Conservation (phyloP, 441 rosid species). For the Pelargonium myrrhifolium region DNA sequence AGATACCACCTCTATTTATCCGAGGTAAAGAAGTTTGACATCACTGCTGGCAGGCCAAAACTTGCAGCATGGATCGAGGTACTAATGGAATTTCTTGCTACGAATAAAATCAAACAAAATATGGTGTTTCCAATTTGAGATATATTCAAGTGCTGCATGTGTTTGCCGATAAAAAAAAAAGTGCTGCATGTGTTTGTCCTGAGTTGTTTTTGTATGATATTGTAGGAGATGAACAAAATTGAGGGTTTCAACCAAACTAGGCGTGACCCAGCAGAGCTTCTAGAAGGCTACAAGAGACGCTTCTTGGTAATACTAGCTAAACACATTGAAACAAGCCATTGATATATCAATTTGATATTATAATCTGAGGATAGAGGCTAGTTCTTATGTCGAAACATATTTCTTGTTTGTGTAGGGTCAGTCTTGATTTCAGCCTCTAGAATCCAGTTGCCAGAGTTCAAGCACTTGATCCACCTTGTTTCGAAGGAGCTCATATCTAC, state of each 20-base stretch:
- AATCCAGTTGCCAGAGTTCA: background rate
- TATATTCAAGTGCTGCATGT: background rate
- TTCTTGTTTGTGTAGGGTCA: slow-evolving; percentile 23
- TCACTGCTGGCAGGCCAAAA: slow-evolving; percentile 57
- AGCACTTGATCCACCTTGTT: background rate
- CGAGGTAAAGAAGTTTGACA: slow-evolving; percentile 46
- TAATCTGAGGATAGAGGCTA: background rate
- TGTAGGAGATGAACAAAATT: slow-evolving; percentile 56
- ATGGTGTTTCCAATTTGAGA: background rate
- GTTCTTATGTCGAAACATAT: background rate
- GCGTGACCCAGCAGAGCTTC: slow-evolving; percentile 45
- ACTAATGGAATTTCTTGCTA: background rate
- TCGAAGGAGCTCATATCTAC: background rate
- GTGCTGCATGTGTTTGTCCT: too few species aligned
- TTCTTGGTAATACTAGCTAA: slow-evolving; percentile 25
- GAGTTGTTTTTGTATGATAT: slow-evolving; percentile 5
- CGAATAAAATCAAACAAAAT: background rate
- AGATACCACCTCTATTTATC: slow-evolving; percentile 41
- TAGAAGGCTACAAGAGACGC: slow-evolving; percentile 56
- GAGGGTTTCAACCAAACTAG: slow-evolving; percentile 60
- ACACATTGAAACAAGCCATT: background rate
- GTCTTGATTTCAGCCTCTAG: slow-evolving; percentile 7
- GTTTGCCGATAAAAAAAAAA: too few species aligned
- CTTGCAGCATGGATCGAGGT: slow-evolving; percentile 74
- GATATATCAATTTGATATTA: background rate